Evolutionary conservation across 2,329 filamentous ascomycete species (phyloP).

Genomic region (Penicillium sp.): DNA sequence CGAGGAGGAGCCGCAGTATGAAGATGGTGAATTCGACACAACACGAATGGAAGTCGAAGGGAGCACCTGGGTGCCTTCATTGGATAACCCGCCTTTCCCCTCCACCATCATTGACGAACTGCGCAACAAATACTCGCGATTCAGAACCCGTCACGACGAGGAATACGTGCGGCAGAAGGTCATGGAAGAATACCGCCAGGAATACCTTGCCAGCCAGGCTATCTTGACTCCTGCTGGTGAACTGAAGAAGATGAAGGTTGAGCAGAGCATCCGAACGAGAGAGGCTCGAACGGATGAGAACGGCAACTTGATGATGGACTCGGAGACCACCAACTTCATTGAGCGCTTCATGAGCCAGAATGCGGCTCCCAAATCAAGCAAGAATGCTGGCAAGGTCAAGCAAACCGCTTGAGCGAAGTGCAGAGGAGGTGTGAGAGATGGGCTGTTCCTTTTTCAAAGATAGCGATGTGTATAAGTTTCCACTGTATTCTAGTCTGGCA

Average conservation of each 20-base stretch:
- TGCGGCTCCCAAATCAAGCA: conserved; percentile 8
- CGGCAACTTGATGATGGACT: conserved; percentile 45
- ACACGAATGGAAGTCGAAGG: conserved; percentile 75
- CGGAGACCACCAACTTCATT: conserved; percentile 45
- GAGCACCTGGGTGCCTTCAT: conserved; percentile 76
- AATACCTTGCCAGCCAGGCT: conserved; percentile 52
- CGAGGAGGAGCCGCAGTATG: conserved; percentile 55
- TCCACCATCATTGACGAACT: conserved; percentile 81
- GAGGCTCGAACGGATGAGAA: conserved; percentile 45
- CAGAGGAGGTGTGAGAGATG: background rate
- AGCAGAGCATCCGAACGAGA: conserved; percentile 45
- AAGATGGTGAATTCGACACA: conserved; percentile 72
- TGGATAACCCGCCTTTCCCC: conserved; percentile 80
- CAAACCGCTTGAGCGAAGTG: conserved; percentile 19
- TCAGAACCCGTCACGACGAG: conserved; percentile 78
- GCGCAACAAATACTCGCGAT: conserved; percentile 79
- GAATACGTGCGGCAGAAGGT: conserved; percentile 72
- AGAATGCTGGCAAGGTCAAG: conserved; percentile 16
- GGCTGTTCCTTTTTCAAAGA: conserved; percentile 24
- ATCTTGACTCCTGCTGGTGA: conserved; percentile 58
- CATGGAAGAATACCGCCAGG: conserved; percentile 60
- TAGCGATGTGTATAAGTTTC: conserved; percentile 37
- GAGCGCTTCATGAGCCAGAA: conserved; percentile 42
- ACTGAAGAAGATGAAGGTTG: conserved; percentile 43
- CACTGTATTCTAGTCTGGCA: conserved; percentile 37